These are phyloP conservation scores for Oemleria cerasiformis DNA, from an alignment of 306 rosid genomes.

Conservation along the genomic window DNA sequence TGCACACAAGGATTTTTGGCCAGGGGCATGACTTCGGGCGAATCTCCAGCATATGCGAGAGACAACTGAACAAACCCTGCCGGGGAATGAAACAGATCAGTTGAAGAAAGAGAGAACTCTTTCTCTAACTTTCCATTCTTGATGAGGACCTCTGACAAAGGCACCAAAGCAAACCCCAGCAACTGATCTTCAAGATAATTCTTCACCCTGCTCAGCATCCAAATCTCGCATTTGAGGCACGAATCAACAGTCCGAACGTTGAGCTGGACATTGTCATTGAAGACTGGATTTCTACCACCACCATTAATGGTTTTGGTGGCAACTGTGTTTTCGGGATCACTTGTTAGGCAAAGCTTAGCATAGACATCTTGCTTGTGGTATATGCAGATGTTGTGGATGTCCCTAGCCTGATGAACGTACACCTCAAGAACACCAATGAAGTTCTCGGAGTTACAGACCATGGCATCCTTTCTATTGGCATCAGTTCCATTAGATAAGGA, in stretches of 20 bases:
- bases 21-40: constrained; percentile 67
- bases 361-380: constrained; percentile 99
- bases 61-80: constrained; percentile 83
- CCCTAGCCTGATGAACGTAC: constrained; percentile 79
- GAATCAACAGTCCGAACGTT: constrained; percentile 53
- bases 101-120: constrained; percentile 90
- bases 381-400: constrained; percentile 91
- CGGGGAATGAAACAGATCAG: constrained; percentile 88
- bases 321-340: constrained; percentile 55
- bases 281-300: constrained; percentile 92
- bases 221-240: constrained; percentile 81
- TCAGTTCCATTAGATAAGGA: constrained; percentile 47
- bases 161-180: constrained; percentile 89
- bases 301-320: constrained; percentile 89
- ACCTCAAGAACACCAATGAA: constrained; percentile 67
- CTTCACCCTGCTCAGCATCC: constrained; percentile 96
- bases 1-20: constrained; percentile 27
- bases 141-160: constrained; percentile 63
- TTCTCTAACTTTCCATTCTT: constrained; percentile 71
- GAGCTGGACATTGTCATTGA: constrained; percentile 64
- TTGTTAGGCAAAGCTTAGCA: constrained; percentile 72
- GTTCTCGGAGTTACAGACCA: constrained; percentile 30
- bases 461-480: constrained; percentile 44
- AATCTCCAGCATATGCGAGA: constrained; percentile 56
- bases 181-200: constrained; percentile 97